These are phyloP conservation scores for Fusarium circinatum DNA, from an alignment of 2,329 filamentous ascomycete genomes.

Conservation along the genomic window DNA sequence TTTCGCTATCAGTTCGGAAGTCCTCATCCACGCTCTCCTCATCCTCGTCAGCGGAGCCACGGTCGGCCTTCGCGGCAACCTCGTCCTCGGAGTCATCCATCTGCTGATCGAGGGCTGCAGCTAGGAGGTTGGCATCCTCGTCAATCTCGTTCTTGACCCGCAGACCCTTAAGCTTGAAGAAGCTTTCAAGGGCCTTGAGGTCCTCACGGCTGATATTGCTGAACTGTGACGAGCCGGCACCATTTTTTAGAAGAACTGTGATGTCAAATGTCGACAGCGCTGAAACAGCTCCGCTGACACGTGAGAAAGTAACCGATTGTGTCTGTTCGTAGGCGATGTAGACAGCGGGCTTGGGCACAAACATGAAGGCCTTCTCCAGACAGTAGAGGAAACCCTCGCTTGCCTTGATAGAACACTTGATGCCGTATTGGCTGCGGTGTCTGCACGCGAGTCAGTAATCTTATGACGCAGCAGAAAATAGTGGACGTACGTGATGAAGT, in stretches of 20 bases:
- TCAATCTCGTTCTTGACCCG: conserved; percentile 99
- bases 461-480: conserved; percentile 1
- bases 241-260: conserved; percentile 87
- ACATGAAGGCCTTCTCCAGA: conserved; percentile 98
- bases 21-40: conserved; percentile 96
- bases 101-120: conserved; percentile 84
- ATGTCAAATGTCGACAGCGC: conserved; percentile 98
- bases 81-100: conserved; percentile 88
- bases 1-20: conserved; percentile 91
- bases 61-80: conserved; percentile 76
- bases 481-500: conserved; percentile 78
- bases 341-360: conserved; percentile 96
- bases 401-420: conserved; percentile 99
- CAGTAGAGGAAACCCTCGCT: conserved; percentile 98
- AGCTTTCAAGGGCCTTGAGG: conserved; percentile 93
- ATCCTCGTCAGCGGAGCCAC: conserved; percentile 94
- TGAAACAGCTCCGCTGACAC: conserved; percentile 92
- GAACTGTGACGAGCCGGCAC: conserved; percentile 91
- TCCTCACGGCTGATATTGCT: conserved; percentile 99
- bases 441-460: conserved; percentile 54
- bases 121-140: conserved; percentile 84
- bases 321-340: conserved; percentile 97
- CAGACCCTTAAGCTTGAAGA: conserved; percentile 95
- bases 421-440: conserved; percentile 91
- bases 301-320: conserved; percentile 90